phyloP scores from a whole-genome alignment of 1,284 basidiomycete genomes.

The Somion occarium region DNA sequence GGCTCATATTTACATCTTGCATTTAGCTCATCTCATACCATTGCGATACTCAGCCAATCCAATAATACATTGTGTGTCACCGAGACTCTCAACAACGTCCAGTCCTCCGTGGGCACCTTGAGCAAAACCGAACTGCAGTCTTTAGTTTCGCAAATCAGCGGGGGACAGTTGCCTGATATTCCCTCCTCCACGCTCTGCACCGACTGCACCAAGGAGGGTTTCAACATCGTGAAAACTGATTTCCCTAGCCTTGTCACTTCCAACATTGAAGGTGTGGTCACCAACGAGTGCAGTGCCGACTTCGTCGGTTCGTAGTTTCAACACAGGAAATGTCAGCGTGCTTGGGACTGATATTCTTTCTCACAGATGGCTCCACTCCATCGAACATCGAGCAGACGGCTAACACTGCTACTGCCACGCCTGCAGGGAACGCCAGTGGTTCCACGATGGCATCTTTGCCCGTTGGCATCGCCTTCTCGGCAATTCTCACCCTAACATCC shows the following conservation, averaged over 20 bases:
- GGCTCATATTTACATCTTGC: neutral
- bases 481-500: constrained; percentile 28
- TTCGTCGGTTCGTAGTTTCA: constrained; percentile 42
- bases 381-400: constrained; percentile 33
- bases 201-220: constrained; percentile 49
- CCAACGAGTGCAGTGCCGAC: constrained; percentile 42
- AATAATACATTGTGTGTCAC: constrained; percentile 47
- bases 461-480: constrained; percentile 17
- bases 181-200: constrained; percentile 47
- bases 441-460: constrained; percentile 21
- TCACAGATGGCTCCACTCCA: constrained; percentile 35
- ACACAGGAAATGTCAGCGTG: neutral
- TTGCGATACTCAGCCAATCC: constrained; percentile 21
- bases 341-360: neutral
- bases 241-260: constrained; percentile 31
- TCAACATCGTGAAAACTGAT: constrained; percentile 38
- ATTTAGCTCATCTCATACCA: neutral
- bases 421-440: constrained; percentile 21
- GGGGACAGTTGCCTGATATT: constrained; percentile 22
- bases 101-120: constrained; percentile 4
- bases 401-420: constrained; percentile 21
- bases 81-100: constrained; percentile 30
- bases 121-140: constrained; percentile 16
- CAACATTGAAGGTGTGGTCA: constrained; percentile 28
- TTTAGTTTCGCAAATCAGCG: constrained; percentile 19